Percentiles rank a stretch among this genome's conserved stretches.
phyloP scores from a whole-genome alignment of 1,139 yeast genomes.

The Lodderomyces elongisporus region DNA sequence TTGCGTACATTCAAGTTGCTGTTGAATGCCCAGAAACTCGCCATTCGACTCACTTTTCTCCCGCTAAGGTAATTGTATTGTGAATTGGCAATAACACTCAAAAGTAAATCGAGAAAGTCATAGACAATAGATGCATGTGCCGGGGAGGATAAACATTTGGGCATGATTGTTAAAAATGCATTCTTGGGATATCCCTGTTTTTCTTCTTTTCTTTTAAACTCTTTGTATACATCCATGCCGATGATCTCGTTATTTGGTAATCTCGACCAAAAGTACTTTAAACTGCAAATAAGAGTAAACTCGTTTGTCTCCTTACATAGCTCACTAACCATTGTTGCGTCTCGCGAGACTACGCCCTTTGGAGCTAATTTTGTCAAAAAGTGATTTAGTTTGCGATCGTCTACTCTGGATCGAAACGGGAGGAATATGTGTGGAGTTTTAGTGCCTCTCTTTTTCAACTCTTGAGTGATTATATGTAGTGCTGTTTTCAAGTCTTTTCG shows the following conservation, averaged over 20 bases:
- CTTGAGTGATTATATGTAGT: constrained; percentile 64
- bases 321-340: constrained; percentile 28
- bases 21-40: constrained; percentile 87
- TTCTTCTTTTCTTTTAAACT: constrained; percentile 61
- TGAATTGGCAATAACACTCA: constrained; percentile 78
- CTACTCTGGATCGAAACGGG: constrained; percentile 65
- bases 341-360: constrained; percentile 36
- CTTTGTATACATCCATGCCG: constrained; percentile 80
- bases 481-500: constrained; percentile 59
- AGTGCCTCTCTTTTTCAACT: constrained; percentile 52
- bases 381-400: constrained; percentile 49
- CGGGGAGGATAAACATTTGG: constrained; percentile 74
- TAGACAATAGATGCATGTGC: constrained; percentile 87
- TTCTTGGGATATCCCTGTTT: constrained; percentile 61
- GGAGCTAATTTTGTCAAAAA: constrained; percentile 54
- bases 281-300: constrained; percentile 63
- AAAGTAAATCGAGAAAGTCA: constrained; percentile 76
- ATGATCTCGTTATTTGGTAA: constrained; percentile 74
- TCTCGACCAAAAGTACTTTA: constrained; percentile 84
- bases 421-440: constrained; percentile 60
- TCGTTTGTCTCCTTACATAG: constrained; percentile 50
- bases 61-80: constrained; percentile 76
- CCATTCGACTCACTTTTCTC: constrained; percentile 72
- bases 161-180: constrained; percentile 78
- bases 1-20: constrained; percentile 1